Evolutionary conservation across 1,284 basidiomycete species (phyloP).

Genomic region (Cryptococcus sp.): DNA sequence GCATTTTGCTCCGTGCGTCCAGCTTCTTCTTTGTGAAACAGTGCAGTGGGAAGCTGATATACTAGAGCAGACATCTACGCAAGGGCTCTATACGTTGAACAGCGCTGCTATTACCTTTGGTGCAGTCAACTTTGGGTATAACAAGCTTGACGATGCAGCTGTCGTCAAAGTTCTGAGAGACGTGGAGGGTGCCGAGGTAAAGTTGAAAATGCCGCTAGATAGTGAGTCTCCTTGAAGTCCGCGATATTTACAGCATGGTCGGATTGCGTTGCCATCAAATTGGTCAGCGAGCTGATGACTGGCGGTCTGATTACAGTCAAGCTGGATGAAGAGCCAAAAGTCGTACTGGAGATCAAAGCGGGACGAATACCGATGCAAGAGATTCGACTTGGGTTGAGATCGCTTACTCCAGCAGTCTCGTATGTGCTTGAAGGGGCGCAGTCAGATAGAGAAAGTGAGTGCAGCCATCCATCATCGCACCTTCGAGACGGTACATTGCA

Average conservation of each 20-base stretch:
- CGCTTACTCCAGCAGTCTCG: conserved; percentile 26
- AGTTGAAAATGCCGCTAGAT: conserved; percentile 38
- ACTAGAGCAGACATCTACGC: conserved; percentile 27
- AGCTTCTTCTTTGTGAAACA: neutral
- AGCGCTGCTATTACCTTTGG: conserved; percentile 28
- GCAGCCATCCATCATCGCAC: neutral
- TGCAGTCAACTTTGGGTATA: conserved; percentile 23
- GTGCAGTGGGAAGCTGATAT: neutral
- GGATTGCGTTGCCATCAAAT: too few species aligned
- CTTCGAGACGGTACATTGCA: neutral
- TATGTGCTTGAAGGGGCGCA: conserved; percentile 24
- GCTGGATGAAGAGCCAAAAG: conserved; percentile 36
- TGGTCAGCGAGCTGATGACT: neutral
- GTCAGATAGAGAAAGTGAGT: conserved; percentile 6
- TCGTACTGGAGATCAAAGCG: conserved; percentile 35
- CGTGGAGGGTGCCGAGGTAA: conserved; percentile 22
- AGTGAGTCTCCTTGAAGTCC: conserved; percentile 23
- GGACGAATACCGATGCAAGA: conserved; percentile 22
- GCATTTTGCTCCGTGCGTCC: conserved; percentile 40
- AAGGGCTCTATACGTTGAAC: conserved; percentile 26
- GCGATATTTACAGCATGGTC: too few species aligned
- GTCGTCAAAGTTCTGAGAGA: conserved; percentile 23
- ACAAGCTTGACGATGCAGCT: conserved; percentile 15
- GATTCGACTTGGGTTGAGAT: conserved; percentile 20
- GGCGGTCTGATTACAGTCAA: conserved; percentile 26